phyloP scores from a whole-genome alignment of 1,284 basidiomycete species.

The Mycosarcoma mackinlayi region DNA sequence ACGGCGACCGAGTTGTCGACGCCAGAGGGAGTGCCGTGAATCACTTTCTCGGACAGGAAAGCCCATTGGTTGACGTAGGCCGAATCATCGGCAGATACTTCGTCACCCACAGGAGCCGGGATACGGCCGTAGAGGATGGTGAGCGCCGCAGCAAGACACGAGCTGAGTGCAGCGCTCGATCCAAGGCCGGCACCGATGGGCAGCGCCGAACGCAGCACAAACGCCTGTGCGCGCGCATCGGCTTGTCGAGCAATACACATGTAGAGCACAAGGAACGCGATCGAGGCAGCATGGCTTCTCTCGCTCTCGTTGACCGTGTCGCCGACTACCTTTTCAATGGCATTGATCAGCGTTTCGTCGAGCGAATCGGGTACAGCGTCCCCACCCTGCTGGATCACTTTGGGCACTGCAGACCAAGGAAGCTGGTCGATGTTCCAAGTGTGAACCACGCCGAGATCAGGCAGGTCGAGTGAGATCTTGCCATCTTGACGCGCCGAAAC shows the following conservation, averaged over 20 bases:
- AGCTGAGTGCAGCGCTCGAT: constrained; percentile 93
- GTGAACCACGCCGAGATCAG: constrained; percentile 82
- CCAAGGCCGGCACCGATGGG: constrained; percentile 99
- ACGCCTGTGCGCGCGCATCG: constrained; percentile 78
- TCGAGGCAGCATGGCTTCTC: constrained; percentile 74
- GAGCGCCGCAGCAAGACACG: constrained; percentile 83
- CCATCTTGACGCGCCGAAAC: constrained; percentile 80
- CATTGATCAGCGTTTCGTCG: constrained; percentile 37
- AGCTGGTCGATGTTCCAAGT: constrained; percentile 83
- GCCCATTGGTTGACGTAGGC: constrained; percentile 91
- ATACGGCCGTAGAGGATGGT: constrained; percentile 73
- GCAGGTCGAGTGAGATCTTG: constrained; percentile 80
- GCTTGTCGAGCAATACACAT: constrained; percentile 77
- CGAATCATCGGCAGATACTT: constrained; percentile 70
- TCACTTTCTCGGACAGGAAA: constrained; percentile 92
- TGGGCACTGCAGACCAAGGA: constrained; percentile 80
- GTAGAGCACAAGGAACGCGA: constrained; percentile 94
- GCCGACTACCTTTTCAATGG: constrained; percentile 56
- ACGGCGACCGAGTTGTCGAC: constrained; percentile 96
- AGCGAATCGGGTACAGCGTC: constrained; percentile 74
- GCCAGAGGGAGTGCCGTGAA: constrained; percentile 97
- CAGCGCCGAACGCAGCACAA: constrained; percentile 87
- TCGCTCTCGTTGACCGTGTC: constrained; percentile 55
- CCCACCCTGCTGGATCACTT: constrained; percentile 19
- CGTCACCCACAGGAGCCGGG: constrained; percentile 70